phyloP scores from a whole-genome alignment of 495 filamentous ascomycete genomes.

The Aspergillus taichungensis region DNA sequence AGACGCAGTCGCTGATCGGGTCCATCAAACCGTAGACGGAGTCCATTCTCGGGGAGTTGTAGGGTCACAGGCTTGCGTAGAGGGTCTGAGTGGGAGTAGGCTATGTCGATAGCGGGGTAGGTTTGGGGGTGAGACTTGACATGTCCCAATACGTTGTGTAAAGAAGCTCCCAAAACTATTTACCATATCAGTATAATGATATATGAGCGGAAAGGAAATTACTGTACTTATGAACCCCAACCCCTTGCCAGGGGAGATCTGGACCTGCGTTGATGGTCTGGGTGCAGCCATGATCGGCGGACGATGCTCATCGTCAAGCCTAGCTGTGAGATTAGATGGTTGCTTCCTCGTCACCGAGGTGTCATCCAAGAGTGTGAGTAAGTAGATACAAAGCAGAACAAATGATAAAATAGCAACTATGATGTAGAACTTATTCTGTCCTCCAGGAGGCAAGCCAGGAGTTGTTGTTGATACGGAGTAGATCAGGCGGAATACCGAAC shows the following conservation, averaged over 20 bases:
- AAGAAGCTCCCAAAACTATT: conserved; percentile 74
- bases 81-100: conserved; percentile 62
- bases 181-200: conserved; percentile 15
- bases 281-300: conserved; percentile 37
- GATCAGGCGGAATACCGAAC: neutral
- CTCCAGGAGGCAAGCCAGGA: conserved; percentile 9
- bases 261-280: conserved; percentile 41
- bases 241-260: conserved; percentile 66
- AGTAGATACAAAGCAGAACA: neutral
- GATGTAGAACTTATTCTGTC: neutral
- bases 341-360: neutral
- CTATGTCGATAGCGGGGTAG: conserved; percentile 75
- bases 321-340: conserved; percentile 6
- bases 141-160: conserved; percentile 78
- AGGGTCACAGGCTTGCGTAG: conserved; percentile 64
- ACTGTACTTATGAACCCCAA: conserved; percentile 69
- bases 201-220: conserved; percentile 1
- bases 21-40: conserved; percentile 88
- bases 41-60: conserved; percentile 69
- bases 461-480: neutral
- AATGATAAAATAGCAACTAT: neutral
- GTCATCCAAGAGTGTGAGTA: no score
- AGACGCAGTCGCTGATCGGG: conserved; percentile 84
- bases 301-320: conserved; percentile 9
- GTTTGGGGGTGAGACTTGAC: conserved; percentile 74